Conservation (phyloP, 768 basidiomycete species). For the Podaxis sp. region DNA sequence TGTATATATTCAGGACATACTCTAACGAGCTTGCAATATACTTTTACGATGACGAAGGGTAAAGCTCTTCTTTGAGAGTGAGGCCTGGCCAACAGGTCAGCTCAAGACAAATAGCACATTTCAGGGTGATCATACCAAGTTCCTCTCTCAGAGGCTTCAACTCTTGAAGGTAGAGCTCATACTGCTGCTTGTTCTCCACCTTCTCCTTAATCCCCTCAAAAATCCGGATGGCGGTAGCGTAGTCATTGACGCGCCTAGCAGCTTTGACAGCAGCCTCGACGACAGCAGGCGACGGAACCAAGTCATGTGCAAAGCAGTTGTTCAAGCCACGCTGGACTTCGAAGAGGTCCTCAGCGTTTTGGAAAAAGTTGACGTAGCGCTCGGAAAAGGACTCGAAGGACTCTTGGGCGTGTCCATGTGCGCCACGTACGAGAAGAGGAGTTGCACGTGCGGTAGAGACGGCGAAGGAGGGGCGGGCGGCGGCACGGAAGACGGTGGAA, state of each 20-base stretch:
- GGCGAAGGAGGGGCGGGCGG: constrained; percentile 44
- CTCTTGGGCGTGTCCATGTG: constrained; percentile 76
- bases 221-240: constrained; percentile 92
- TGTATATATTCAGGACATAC: background rate
- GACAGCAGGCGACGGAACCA: constrained; percentile 81
- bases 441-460: constrained; percentile 31
- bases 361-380: constrained; percentile 93
- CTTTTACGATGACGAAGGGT: constrained; percentile 24
- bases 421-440: constrained; percentile 41
- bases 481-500: constrained; percentile 57
- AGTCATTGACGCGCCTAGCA: constrained; percentile 91
- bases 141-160: constrained; percentile 86
- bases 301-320: constrained; percentile 99
- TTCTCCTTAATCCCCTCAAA: constrained; percentile 97
- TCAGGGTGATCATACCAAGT: constrained; percentile 58
- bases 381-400: constrained; percentile 91
- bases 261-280: constrained; percentile 86
- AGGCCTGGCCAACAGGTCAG: constrained; percentile 26
- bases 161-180: constrained; percentile 89
- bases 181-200: constrained; percentile 96
- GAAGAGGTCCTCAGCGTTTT: constrained; percentile 90
- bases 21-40: background rate
- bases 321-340: constrained; percentile 99
- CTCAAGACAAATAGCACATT: background rate
- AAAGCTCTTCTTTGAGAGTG: constrained; percentile 40